These are phyloP conservation scores for Ensete ventricosum DNA, from an alignment of 176 grass and related monocot species.

Conservation along the genomic window DNA sequence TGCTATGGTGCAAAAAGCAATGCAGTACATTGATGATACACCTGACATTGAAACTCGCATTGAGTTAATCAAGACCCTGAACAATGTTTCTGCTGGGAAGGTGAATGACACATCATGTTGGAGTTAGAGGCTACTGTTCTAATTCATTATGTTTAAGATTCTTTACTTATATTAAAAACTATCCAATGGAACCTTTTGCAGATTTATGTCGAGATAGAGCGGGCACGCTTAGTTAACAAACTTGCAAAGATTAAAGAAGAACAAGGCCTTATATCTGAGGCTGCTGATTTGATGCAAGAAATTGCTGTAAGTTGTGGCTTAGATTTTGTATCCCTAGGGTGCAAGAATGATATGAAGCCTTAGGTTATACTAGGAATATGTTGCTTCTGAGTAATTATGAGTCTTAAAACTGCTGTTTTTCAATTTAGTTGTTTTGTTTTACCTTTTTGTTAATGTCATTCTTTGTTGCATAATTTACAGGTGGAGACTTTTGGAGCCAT, in stretches of 20 bases:
- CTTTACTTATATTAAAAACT: constrained; percentile 2
- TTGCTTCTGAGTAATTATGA: background rate
- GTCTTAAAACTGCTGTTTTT: too few relatives aligned
- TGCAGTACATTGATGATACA: constrained; percentile 91
- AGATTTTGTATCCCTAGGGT: constrained; percentile 1
- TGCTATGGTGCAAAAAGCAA: constrained; percentile 84
- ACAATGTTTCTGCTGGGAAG: constrained; percentile 89
- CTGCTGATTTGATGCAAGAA: constrained; percentile 99
- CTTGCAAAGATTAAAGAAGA: constrained; percentile 96
- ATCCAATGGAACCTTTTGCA: constrained; percentile 15
- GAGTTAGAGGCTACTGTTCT: background rate
- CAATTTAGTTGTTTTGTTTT: too few relatives aligned
- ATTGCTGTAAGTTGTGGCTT: constrained; percentile 67
- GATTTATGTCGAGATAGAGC: constrained; percentile 99
- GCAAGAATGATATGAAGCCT: background rate
- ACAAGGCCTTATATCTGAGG: constrained; percentile 70
- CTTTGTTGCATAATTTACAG: constrained; percentile 31
- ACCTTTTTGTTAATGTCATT: background rate
- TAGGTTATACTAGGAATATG: background rate
- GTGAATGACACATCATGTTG: constrained; percentile 27
- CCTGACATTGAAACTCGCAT: constrained; percentile 78
- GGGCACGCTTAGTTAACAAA: constrained; percentile 86
- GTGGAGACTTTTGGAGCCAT: constrained; percentile 97
- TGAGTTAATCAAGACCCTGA: constrained; percentile 89
- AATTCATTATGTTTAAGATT: constrained; percentile 12